Conservation (phyloP, 208 protist species). For the Trypanosoma melophagium region DNA sequence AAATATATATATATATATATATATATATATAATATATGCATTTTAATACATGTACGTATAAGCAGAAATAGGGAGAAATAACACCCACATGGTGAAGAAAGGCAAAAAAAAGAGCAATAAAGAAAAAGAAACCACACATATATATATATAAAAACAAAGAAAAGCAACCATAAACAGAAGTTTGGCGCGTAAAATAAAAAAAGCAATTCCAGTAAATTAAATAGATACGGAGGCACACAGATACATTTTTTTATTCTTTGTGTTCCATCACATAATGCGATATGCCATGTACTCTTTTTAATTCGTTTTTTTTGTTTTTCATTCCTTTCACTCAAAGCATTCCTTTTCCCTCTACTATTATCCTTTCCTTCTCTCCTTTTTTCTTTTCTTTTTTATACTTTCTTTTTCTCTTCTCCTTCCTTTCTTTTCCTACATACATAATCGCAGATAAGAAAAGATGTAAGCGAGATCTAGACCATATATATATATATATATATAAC, state of each 20-base stretch:
- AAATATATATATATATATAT: conserved; percentile 19
- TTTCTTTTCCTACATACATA: too few species aligned
- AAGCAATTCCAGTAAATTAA: conserved; percentile 7
- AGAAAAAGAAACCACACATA: neutral
- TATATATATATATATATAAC: neutral
- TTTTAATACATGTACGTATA: too few species aligned
- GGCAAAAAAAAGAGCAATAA: conserved; percentile 3
- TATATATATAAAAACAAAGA: conserved; percentile 13
- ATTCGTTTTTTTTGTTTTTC: conserved; percentile 6
- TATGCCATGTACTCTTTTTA: conserved; percentile 6
- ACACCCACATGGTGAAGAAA: neutral
- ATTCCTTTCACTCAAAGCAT: neutral
- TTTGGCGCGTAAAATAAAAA: conserved; percentile 8
- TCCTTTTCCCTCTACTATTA: neutral
- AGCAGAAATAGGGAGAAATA: neutral
- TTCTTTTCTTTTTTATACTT: neutral
- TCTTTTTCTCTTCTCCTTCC: neutral
- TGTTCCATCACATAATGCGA: neutral
- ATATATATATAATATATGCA: neutral
- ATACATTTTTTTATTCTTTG: neutral
- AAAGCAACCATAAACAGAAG: neutral
- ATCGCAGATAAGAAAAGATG: too few species aligned
- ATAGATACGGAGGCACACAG: neutral
- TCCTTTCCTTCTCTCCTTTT: conserved; percentile 2
- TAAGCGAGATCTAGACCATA: too few species aligned